phyloP scores from a whole-genome alignment of 768 basidiomycete species.

The Pilatotrama ljubarskyi region DNA sequence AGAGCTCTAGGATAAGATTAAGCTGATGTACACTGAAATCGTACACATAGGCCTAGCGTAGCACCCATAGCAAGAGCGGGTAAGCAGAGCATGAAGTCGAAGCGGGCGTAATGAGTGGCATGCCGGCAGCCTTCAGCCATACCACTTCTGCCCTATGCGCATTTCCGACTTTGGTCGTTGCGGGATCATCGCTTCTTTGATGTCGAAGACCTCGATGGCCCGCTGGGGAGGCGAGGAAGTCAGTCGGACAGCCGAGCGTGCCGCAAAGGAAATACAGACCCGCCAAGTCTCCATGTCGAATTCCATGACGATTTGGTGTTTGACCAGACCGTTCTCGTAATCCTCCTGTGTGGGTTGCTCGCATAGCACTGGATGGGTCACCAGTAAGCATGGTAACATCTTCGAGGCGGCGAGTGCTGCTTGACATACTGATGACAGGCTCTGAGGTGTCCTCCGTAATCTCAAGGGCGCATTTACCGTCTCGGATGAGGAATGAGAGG shows the following conservation, averaged over 20 bases:
- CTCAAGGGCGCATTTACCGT: constrained; percentile 78
- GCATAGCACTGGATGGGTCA: constrained; percentile 50
- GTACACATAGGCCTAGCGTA: background rate
- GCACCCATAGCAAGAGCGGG: background rate
- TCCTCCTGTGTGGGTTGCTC: constrained; percentile 65
- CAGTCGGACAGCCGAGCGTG: no score
- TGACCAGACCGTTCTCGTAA: constrained; percentile 61
- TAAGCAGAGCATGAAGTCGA: background rate
- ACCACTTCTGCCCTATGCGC: constrained; percentile 68
- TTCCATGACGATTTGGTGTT: constrained; percentile 87
- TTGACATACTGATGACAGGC: constrained; percentile 68
- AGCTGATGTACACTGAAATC: constrained; percentile 10
- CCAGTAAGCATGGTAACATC: background rate
- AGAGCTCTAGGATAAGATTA: constrained; percentile 14
- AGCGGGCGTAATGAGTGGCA: background rate
- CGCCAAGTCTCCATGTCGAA: constrained; percentile 89
- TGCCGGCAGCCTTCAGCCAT: constrained; percentile 44
- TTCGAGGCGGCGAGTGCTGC: background rate
- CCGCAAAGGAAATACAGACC: constrained; percentile 45
- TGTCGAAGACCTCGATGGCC: constrained; percentile 85
- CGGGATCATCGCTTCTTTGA: constrained; percentile 74
- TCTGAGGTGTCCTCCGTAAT: constrained; percentile 60
- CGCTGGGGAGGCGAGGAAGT: constrained; percentile 46
- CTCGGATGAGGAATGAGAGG: constrained; percentile 87
- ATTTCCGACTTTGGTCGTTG: constrained; percentile 61